Evolutionary conservation across 1,284 basidiomycete genomes (phyloP).

Genomic region (Fomitiporia mediterranea): DNA sequence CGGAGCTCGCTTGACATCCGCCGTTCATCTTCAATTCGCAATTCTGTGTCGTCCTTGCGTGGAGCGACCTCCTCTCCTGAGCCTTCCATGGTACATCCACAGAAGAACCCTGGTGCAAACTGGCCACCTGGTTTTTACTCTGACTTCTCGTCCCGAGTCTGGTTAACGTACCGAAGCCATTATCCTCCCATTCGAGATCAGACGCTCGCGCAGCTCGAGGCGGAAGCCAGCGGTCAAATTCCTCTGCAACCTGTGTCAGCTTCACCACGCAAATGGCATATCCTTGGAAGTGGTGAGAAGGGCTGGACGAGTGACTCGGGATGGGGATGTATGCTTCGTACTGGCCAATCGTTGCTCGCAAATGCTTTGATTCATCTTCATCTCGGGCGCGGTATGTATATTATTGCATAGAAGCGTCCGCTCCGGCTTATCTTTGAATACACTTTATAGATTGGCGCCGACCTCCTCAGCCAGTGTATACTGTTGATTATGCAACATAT

Average conservation of each 20-base stretch:
- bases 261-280: slow-evolving; percentile 40
- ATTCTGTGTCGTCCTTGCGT: slow-evolving; percentile 44
- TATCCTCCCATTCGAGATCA: slow-evolving; percentile 79
- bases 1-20: slow-evolving; percentile 38
- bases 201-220: slow-evolving; percentile 48
- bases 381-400: slow-evolving; percentile 74
- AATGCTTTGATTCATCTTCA: slow-evolving; percentile 84
- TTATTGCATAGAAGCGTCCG: background rate
- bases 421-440: background rate
- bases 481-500: slow-evolving; percentile 67
- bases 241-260: slow-evolving; percentile 33
- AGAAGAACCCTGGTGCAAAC: slow-evolving; percentile 40
- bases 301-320: slow-evolving; percentile 91
- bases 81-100: slow-evolving; percentile 34
- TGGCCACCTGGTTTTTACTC: slow-evolving; percentile 84
- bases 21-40: slow-evolving; percentile 42
- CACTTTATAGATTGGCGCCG: slow-evolving; percentile 70
- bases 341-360: slow-evolving; percentile 89
- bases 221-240: slow-evolving; percentile 26
- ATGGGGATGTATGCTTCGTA: slow-evolving; percentile 98
- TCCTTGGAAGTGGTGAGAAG: slow-evolving; percentile 55
- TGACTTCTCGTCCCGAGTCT: slow-evolving; percentile 87
- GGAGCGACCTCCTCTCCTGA: slow-evolving; percentile 26
- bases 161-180: slow-evolving; percentile 90
- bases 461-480: slow-evolving; percentile 55